Percentiles rank a stretch among this genome's conserved stretches.
Conservation (phyloP, 1,284 basidiomycete genomes). For the Trichosporon asahii region DNA sequence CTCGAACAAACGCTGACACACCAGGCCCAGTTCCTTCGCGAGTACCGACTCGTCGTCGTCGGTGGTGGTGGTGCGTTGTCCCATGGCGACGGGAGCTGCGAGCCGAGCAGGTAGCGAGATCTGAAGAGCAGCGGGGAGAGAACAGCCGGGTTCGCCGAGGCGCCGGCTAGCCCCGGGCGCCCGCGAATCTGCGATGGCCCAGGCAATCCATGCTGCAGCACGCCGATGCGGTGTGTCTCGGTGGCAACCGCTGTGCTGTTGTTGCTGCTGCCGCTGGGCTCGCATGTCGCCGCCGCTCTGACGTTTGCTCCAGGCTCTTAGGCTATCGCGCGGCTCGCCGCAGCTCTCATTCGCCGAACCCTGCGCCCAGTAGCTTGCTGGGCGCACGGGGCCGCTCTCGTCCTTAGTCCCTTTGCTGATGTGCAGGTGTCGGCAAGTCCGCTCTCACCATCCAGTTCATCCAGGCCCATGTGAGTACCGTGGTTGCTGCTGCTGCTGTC, state of each 20-base stretch:
- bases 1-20: not conserved
- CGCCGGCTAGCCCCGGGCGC: not conserved
- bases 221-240: not conserved
- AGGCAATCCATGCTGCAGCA: not conserved
- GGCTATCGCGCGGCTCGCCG: not conserved
- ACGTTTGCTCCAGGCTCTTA: not conserved
- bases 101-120: not conserved
- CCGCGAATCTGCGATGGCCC: conserved; percentile 1
- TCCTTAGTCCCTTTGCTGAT: not conserved
- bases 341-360: not conserved
- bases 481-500: not conserved
- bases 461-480: conserved; percentile 57
- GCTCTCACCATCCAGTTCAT: conserved; percentile 96
- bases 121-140: not conserved
- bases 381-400: not conserved
- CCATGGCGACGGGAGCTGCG: not conserved
- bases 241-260: not conserved
- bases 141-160: not conserved
- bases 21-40: conserved; percentile 85
- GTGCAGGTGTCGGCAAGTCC: conserved; percentile 84
- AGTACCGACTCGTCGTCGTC: conserved; percentile 96
- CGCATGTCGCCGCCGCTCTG: not conserved
- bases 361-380: not conserved
- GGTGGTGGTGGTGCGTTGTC: conserved; percentile 82
- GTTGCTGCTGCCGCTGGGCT: not conserved